phyloP scores from a whole-genome alignment of 257 asterid genomes.

The Solanum tacnaense region DNA sequence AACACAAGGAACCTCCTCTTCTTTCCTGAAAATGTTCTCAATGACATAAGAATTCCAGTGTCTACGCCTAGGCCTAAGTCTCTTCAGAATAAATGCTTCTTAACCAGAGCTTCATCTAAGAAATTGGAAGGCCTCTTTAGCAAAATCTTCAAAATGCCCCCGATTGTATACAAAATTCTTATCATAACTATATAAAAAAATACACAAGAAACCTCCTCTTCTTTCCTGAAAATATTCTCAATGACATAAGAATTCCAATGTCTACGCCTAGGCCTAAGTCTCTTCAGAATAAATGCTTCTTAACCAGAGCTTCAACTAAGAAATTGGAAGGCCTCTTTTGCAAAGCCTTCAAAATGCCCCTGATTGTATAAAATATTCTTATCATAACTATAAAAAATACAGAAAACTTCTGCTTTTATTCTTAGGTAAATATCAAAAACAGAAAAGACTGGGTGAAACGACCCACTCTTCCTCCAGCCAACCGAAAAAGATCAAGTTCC shows the following conservation, averaged over 20 bases:
- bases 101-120: not conserved
- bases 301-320: not conserved
- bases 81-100: not conserved
- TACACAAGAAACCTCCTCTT: not conserved
- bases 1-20: not conserved
- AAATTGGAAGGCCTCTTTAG: not conserved
- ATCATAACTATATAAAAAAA: not conserved
- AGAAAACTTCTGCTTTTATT: not conserved
- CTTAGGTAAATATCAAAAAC: not conserved
- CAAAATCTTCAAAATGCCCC: not conserved
- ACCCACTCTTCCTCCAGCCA: slow-evolving; percentile 1
- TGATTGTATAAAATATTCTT: not conserved
- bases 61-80: not conserved
- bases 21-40: not conserved
- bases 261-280: not conserved
- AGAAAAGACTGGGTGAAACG: not conserved
- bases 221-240: not conserved
- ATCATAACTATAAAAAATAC: not conserved
- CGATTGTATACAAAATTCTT: not conserved
- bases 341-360: not conserved
- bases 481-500: not conserved
- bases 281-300: not conserved
- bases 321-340: not conserved
- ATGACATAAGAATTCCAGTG: not conserved
- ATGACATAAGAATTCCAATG: not conserved